These are phyloP conservation scores for Daldinia loculata DNA, from an alignment of 495 filamentous ascomycete species.

Conservation along the genomic window DNA sequence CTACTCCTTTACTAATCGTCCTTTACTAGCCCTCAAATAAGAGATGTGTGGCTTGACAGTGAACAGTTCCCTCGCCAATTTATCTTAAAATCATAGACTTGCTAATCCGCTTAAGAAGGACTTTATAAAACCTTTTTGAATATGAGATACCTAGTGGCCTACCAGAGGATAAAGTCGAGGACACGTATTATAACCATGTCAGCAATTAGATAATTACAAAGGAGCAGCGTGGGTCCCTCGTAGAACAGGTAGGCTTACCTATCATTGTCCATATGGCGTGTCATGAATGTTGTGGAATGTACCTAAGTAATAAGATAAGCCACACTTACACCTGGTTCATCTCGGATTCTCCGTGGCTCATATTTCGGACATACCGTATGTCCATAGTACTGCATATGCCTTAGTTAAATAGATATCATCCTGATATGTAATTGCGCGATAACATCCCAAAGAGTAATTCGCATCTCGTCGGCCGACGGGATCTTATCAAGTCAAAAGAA, in stretches of 20 bases:
- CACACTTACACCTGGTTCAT: not conserved
- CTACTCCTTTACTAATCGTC: slow-evolving; percentile 1
- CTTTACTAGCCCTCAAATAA: not conserved
- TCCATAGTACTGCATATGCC: slow-evolving; percentile 1
- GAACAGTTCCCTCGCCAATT: not conserved
- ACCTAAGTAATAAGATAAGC: not conserved
- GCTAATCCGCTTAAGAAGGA: too few species aligned
- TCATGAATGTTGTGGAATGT: slow-evolving; percentile 4
- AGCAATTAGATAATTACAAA: not conserved
- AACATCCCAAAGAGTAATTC: slow-evolving; percentile 15
- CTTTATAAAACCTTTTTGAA: too few species aligned
- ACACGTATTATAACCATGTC: slow-evolving; percentile 19
- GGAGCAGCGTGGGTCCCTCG: slow-evolving; percentile 1
- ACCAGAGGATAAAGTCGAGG: not conserved
- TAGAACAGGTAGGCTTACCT: not conserved
- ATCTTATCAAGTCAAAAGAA: slow-evolving; percentile 2
- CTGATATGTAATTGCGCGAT: slow-evolving; percentile 20
- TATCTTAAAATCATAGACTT: slow-evolving; percentile 1
- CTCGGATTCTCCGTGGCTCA: not conserved
- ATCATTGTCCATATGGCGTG: slow-evolving; percentile 6
- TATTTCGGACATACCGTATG: not conserved
- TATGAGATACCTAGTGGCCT: not conserved
- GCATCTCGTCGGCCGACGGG: slow-evolving; percentile 5
- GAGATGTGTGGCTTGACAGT: slow-evolving; percentile 16
- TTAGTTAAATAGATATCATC: slow-evolving; percentile 15